Conservation (phyloP, 805 yeast genomes). For the Metschnikowia santaceciliae region DNA sequence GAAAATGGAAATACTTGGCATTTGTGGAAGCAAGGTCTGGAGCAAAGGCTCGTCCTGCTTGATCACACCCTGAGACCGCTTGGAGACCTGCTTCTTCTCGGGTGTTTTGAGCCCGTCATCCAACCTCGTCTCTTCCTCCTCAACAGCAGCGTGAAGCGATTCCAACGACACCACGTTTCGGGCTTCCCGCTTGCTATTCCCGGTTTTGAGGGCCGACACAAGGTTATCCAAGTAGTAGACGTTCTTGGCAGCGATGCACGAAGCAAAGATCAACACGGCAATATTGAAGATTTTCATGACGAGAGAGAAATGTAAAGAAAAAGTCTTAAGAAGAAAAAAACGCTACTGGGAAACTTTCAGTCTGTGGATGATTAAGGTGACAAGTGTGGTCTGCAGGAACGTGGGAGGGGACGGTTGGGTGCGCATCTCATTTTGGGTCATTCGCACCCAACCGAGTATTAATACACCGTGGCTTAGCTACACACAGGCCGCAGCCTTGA, state of each 20-base stretch:
- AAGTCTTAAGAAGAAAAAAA: not conserved
- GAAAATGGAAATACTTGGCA: slow-evolving; percentile 50
- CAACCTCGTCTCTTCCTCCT: not conserved
- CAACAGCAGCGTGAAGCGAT: slow-evolving; percentile 9
- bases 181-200: slow-evolving; percentile 17
- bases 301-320: not conserved
- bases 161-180: slow-evolving; percentile 18
- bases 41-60: slow-evolving; percentile 19
- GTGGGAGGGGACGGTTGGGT: slow-evolving; percentile 2
- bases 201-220: slow-evolving; percentile 8
- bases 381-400: not conserved
- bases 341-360: not conserved
- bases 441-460: not conserved
- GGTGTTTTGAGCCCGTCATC: not conserved
- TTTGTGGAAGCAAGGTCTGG: slow-evolving; percentile 36
- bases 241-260: slow-evolving; percentile 16
- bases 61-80: slow-evolving; percentile 10
- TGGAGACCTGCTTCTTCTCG: not conserved
- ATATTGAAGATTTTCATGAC: slow-evolving; percentile 13
- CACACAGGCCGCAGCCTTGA: not conserved
- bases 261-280: slow-evolving; percentile 14
- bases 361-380: not conserved
- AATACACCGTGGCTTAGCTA: not conserved
- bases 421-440: slow-evolving; percentile 2
- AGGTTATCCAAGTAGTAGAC: slow-evolving; percentile 15